Evolutionary conservation across 176 grass and related monocot genomes (phyloP), one percentile per base, ranked within the genome.

Genomic region (Aechmea fasciata): DNA sequence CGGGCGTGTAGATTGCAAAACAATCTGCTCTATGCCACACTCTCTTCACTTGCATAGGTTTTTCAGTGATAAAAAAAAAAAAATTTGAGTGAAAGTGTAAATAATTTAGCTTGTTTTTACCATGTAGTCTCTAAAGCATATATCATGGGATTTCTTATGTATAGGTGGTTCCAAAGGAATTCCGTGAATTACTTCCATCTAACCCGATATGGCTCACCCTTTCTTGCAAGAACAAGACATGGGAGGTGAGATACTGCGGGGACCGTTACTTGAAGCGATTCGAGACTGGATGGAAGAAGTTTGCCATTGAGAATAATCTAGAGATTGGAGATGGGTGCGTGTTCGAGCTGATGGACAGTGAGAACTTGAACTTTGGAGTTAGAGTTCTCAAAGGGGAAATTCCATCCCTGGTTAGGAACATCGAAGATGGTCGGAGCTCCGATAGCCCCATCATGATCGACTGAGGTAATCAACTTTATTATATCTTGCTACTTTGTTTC

Each of bases 361-460:
- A 20, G 66, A 13, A 67, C 28, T 18, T 91, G 11, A 48, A 25
- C 52, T 90, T 90, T 57, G 78, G 48, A 47, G 87, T 81, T 50
- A 83, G 83, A 72, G 72, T 81, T 49, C 78, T 86, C 62, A 70
- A 51, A 13, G 80, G 33, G 2, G 22, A 78, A 17, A 71, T 90
- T 71, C 80, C 80, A n/a, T 1, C 18, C 8, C 29, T 28, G 5
- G 67, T 77, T 57, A 23, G 22, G 19, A 51, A 57, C 25, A 63
- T 66, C 28, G 80, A 76, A 25, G 74, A 75, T 48, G 87, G 87
- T 9, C 75, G 63, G 64, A 86, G 71, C 18, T 62, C 70, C 0
- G 73, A 68, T 11, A 28, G 11, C n/a, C 77, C 83, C 67, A 86
- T 90, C 59, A 18, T 84, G 13, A 86, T 90, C 52, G 87, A 83